These are phyloP conservation scores for Russula abietina DNA, from an alignment of 768 basidiomycete genomes.

Conservation along the genomic window DNA sequence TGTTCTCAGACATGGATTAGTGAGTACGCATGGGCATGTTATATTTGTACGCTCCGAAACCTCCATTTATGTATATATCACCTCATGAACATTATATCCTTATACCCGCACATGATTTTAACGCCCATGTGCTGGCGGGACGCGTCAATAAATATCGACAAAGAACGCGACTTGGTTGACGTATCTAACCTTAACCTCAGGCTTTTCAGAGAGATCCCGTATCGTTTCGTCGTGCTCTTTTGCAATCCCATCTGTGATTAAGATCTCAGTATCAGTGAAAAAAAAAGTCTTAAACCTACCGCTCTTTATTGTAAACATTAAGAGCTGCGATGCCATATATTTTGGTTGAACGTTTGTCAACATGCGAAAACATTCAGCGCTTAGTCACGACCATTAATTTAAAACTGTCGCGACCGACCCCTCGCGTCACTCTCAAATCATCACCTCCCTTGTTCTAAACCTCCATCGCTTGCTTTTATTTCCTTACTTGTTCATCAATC, in stretches of 20 bases:
- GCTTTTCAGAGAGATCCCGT: neutral
- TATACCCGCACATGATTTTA: neutral
- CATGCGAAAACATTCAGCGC: slow-evolving; percentile 16
- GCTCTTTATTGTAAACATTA: neutral
- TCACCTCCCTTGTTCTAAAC: neutral
- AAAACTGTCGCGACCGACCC: neutral
- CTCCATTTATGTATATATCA: neutral
- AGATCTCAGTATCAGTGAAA: neutral
- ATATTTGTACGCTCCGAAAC: neutral
- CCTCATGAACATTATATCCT: neutral
- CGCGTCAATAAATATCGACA: slow-evolving; percentile 21
- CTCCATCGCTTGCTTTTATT: neutral
- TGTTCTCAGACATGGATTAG: slow-evolving; percentile 40
- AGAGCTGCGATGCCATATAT: neutral
- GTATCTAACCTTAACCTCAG: slow-evolving; percentile 20
- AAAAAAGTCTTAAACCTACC: neutral
- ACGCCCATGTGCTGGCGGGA: neutral
- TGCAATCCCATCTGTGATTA: neutral
- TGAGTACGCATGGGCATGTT: neutral
- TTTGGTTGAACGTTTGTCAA: slow-evolving; percentile 9
- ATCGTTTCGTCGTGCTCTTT: neutral
- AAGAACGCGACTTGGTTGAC: slow-evolving; percentile 18
- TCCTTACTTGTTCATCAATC: neutral
- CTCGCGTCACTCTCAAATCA: slow-evolving; percentile 4
- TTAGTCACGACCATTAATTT: slow-evolving; percentile 20